A percentile compares a stretch with the other conserved stretches of the same genome.
Evolutionary conservation across 352 stramenopile genomes (phyloP).

Genomic region (Pythium phragmiticola): DNA sequence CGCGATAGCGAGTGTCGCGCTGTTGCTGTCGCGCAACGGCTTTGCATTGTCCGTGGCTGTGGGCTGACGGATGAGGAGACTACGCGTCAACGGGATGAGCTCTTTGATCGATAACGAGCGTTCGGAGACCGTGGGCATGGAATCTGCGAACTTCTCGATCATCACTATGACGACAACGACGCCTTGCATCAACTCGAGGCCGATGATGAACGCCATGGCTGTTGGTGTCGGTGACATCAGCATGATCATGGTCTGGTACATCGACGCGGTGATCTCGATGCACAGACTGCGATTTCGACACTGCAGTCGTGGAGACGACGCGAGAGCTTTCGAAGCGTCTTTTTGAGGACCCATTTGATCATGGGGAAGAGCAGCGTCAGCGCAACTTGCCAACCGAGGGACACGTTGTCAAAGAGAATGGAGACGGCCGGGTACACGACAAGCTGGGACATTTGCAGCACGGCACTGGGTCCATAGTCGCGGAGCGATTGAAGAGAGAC

Average conservation of each 20-base stretch:
- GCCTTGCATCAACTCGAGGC: slow-evolving; percentile 18
- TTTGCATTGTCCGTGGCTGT: not conserved
- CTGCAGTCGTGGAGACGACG: slow-evolving; percentile 15
- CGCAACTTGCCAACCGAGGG: not conserved
- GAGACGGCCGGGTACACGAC: slow-evolving; percentile 19
- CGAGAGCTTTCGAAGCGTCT: not conserved
- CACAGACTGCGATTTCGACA: slow-evolving; percentile 20
- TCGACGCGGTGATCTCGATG: slow-evolving; percentile 20
- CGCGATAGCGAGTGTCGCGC: slow-evolving; percentile 8
- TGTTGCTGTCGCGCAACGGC: not conserved
- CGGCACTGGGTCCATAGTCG: slow-evolving; percentile 1
- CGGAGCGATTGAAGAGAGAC: not conserved
- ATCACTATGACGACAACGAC: slow-evolving; percentile 11
- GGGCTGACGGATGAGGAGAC: slow-evolving; percentile 8
- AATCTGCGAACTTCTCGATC: slow-evolving; percentile 7
- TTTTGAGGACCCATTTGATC: slow-evolving; percentile 23
- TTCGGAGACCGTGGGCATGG: not conserved
- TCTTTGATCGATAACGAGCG: not conserved
- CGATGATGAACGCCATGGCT: slow-evolving; percentile 22
- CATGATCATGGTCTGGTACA: slow-evolving; percentile 29
- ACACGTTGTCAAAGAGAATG: slow-evolving; percentile 13
- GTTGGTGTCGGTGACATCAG: slow-evolving; percentile 11
- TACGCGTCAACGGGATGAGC: slow-evolving; percentile 9
- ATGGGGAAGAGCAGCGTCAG: slow-evolving; percentile 17
- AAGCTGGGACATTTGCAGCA: slow-evolving; percentile 13